Conservation (phyloP, 2,329 filamentous ascomycete genomes). For the Sporothrix schenckii region DNA sequence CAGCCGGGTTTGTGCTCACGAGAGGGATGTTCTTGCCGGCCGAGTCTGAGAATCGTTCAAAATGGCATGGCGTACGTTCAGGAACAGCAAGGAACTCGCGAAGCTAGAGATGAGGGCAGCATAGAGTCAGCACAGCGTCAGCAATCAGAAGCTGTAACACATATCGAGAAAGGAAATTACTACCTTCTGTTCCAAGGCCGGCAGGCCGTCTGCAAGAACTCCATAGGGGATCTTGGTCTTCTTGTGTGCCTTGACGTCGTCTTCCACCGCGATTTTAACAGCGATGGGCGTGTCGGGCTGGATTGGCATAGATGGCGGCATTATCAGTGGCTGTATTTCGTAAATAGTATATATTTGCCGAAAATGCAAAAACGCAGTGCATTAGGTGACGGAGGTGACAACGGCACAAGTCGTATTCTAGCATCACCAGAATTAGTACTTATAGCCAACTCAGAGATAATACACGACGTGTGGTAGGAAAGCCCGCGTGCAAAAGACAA, state of each 20-base stretch:
- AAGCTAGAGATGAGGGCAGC: constrained; percentile 56
- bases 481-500: too few relatives aligned
- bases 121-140: not conserved
- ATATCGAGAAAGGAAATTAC: constrained; percentile 44
- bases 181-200: constrained; percentile 81
- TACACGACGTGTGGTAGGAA: too few relatives aligned
- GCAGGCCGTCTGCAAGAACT: constrained; percentile 67
- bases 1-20: constrained; percentile 72
- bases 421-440: too few relatives aligned
- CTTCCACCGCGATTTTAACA: constrained; percentile 81
- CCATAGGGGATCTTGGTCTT: constrained; percentile 60
- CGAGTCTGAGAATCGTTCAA: constrained; percentile 96
- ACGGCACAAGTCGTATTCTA: too few relatives aligned
- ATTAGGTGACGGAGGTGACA: too few relatives aligned
- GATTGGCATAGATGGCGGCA: constrained; percentile 43
- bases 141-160: not conserved
- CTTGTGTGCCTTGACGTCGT: constrained; percentile 74
- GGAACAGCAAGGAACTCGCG: constrained; percentile 69
- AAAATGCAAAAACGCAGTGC: too few relatives aligned
- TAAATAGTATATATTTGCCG: not conserved
- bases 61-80: constrained; percentile 62
- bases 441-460: too few relatives aligned
- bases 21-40: constrained; percentile 78
- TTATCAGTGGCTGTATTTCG: constrained; percentile 15
- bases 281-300: constrained; percentile 73